phyloP scores from a whole-genome alignment of 345 rosid species.

The Diplotaxis tenuifolia region DNA sequence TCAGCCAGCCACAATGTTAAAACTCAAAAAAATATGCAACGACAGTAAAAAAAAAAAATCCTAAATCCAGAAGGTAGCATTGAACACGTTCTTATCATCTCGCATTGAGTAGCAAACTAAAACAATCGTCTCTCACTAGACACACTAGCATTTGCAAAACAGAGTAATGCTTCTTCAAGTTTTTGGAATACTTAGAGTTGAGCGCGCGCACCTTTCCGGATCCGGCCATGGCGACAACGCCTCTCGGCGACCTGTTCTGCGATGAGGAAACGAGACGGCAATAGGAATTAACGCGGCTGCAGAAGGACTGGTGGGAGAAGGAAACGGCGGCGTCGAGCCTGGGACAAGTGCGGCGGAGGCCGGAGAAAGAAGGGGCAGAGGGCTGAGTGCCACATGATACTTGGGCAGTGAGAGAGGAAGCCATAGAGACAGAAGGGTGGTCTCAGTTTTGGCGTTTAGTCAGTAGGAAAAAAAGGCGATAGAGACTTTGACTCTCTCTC shows the following conservation, averaged over 20 bases:
- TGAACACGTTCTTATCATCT: not conserved
- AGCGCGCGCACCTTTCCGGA: constrained; percentile 64
- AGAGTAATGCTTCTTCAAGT: not conserved
- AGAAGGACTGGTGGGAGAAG: constrained; percentile 37
- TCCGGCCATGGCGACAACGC: constrained; percentile 85
- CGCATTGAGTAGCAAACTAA: not conserved
- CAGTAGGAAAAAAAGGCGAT: constrained; percentile 23
- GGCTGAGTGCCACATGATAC: constrained; percentile 41
- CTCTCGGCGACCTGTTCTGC: constrained; percentile 52
- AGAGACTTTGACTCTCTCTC: constrained; percentile 29
- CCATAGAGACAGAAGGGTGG: constrained; percentile 17
- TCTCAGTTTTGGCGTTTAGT: constrained; percentile 12
- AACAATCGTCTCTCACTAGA: no score
- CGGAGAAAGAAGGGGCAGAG: constrained; percentile 51
- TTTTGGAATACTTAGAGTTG: no score
- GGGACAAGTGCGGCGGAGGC: constrained; percentile 49
- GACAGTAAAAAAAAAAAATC: not conserved
- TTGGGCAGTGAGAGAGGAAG: constrained; percentile 33
- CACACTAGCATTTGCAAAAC: not conserved
- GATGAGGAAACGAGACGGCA: constrained; percentile 52
- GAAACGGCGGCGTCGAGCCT: constrained; percentile 36
- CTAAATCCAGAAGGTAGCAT: not conserved
- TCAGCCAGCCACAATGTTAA: constrained; percentile 1
- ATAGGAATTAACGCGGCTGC: constrained; percentile 45
- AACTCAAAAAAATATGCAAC: not conserved